These are phyloP conservation scores for Cladorrhinum sp. DNA, from an alignment of 2,329 filamentous ascomycete species.

Conservation along the genomic window DNA sequence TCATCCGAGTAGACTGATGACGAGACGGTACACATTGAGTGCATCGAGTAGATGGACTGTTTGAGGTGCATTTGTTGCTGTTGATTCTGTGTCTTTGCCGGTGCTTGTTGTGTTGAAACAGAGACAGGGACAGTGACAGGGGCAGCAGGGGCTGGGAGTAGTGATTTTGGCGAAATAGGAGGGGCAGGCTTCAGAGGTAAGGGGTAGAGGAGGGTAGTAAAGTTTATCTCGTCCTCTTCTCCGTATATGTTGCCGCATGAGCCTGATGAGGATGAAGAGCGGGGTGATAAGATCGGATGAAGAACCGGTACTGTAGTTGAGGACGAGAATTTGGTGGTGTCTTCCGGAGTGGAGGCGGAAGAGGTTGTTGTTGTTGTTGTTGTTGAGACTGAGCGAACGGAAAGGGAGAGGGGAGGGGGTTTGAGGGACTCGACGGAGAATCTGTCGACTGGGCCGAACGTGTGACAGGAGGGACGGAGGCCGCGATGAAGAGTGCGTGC, in stretches of 20 bases:
- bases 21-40: background rate
- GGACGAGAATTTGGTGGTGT: background rate
- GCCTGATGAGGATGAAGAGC: background rate
- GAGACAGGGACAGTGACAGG: too few species aligned
- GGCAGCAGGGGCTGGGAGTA: background rate
- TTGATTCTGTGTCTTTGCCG: background rate
- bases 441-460: background rate
- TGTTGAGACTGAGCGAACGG: background rate
- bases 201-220: background rate
- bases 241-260: background rate
- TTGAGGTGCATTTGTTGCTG: background rate
- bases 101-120: too few species aligned
- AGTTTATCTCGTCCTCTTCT: background rate
- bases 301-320: background rate
- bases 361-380: background rate
- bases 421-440: slow-evolving; percentile 3
- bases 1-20: slow-evolving; percentile 1
- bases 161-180: background rate
- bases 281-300: background rate
- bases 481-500: background rate
- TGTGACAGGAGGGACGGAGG: slow-evolving; percentile 2
- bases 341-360: background rate
- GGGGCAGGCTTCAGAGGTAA: background rate
- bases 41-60: background rate
- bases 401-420: background rate